A percentile compares a stretch with the other conserved stretches of the same genome.
Evolutionary conservation across 495 filamentous ascomycete genomes (phyloP).

Genomic region (Talaromyces stipitatus): DNA sequence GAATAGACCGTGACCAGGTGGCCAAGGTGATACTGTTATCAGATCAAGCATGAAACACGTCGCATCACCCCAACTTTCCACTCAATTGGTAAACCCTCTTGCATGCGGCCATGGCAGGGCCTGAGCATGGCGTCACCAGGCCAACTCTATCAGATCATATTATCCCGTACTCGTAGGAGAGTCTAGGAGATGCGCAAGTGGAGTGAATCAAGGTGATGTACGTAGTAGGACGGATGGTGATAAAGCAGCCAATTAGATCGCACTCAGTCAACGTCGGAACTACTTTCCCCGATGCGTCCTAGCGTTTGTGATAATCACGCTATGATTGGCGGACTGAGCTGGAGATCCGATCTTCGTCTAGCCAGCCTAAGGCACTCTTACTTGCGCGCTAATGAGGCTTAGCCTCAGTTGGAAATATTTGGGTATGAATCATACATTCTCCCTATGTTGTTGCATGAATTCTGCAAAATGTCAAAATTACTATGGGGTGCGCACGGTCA

Average conservation of each 20-base stretch:
- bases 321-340: background rate
- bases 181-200: too few species aligned
- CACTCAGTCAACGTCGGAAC: background rate
- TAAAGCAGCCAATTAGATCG: background rate
- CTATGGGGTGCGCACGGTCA: too few species aligned
- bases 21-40: too few species aligned
- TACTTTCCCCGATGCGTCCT: background rate
- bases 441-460: too few species aligned
- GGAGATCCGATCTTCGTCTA: background rate
- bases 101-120: background rate
- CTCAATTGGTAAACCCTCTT: too few species aligned
- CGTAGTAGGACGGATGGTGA: too few species aligned
- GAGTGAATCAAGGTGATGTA: too few species aligned
- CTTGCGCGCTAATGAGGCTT: too few species aligned
- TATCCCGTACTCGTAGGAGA: too few species aligned
- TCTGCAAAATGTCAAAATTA: too few species aligned
- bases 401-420: too few species aligned
- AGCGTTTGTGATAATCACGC: background rate
- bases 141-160: background rate
- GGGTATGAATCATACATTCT: background rate
- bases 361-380: background rate
- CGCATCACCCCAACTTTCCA: background rate
- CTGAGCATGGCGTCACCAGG: background rate
- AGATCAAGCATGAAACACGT: background rate
- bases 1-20: too few species aligned